Percentiles rank a stretch among this genome's conserved stretches.
Conservation (phyloP, 495 filamentous ascomycete genomes). For the Aspergillus cavernicola region DNA sequence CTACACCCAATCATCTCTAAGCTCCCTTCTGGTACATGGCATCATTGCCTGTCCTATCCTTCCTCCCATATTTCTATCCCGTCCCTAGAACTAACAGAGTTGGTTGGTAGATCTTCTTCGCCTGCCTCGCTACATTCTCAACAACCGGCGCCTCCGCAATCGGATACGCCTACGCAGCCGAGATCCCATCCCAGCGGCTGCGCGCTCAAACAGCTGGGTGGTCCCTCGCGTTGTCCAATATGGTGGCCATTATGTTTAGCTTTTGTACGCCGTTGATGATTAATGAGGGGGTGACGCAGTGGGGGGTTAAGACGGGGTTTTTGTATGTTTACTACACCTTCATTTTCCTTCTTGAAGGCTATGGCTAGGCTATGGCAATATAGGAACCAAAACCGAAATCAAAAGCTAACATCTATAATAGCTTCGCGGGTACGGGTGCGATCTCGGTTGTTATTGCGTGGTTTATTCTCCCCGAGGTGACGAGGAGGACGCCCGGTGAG, state of each 20-base stretch:
- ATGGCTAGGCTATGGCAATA: too few species aligned
- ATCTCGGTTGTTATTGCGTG: slow-evolving; percentile 32
- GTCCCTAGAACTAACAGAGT: neutral
- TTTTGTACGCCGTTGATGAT: slow-evolving; percentile 44
- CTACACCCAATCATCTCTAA: slow-evolving; percentile 28
- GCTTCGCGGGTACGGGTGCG: slow-evolving; percentile 32
- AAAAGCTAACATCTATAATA: too few species aligned
- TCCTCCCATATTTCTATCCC: neutral
- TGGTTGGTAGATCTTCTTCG: slow-evolving; percentile 38
- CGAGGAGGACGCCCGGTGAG: slow-evolving; percentile 33
- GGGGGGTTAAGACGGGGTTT: slow-evolving; percentile 42
- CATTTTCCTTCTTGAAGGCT: neutral
- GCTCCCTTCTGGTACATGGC: slow-evolving; percentile 6
- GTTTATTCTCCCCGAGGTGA: slow-evolving; percentile 37
- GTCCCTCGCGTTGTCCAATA: slow-evolving; percentile 35
- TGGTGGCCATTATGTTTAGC: slow-evolving; percentile 39
- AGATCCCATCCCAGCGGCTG: slow-evolving; percentile 36
- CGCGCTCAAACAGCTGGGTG: slow-evolving; percentile 37
- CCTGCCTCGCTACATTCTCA: slow-evolving; percentile 34
- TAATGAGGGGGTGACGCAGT: slow-evolving; percentile 25
- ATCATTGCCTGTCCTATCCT: neutral
- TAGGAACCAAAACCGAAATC: too few species aligned
- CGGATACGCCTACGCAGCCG: slow-evolving; percentile 40
- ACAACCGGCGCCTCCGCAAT: slow-evolving; percentile 41
- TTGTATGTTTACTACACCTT: slow-evolving; percentile 23